Percentiles rank a stretch among this genome's conserved stretches.
phyloP scores from a whole-genome alignment of 2,329 filamentous ascomycete species.

The Berkeleyomyces rouxiae region DNA sequence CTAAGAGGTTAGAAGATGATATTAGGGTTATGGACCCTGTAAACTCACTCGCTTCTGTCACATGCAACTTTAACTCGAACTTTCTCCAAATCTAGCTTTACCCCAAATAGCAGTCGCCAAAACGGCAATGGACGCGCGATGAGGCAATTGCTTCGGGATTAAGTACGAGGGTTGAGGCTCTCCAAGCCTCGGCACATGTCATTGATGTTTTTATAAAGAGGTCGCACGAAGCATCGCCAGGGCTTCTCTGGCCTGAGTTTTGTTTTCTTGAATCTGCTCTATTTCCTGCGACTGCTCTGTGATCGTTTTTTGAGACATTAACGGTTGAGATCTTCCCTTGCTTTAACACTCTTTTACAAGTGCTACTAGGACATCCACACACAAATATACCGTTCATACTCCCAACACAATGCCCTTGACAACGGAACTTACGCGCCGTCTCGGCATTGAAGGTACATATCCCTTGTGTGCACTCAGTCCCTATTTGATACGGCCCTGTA shows the following conservation, averaged over 20 bases:
- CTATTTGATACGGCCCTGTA: not conserved
- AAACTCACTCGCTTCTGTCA: not conserved
- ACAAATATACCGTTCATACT: not conserved
- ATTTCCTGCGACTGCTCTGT: not conserved
- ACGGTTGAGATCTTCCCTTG: not conserved
- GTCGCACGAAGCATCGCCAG: not conserved
- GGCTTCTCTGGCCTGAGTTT: not conserved
- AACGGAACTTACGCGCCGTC: constrained; percentile 39
- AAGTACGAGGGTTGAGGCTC: not conserved
- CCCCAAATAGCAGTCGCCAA: not conserved
- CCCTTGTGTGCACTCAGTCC: not conserved
- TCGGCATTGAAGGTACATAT: constrained; percentile 35
- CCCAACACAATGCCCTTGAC: constrained; percentile 35
- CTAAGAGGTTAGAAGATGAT: not conserved
- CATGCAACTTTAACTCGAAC: not conserved
- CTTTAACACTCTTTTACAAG: not conserved
- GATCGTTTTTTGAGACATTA: not conserved
- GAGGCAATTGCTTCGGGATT: not conserved
- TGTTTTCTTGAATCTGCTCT: not conserved
- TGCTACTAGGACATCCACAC: not conserved
- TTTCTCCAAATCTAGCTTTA: not conserved
- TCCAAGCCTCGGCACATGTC: not conserved
- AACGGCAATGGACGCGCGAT: not conserved
- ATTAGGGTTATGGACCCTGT: not conserved
- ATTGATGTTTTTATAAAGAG: too few relatives aligned